Percentiles rank a stretch among this genome's conserved stretches.
phyloP scores from a whole-genome alignment of 1,284 basidiomycete species.

The Moesziomyces sp. region DNA sequence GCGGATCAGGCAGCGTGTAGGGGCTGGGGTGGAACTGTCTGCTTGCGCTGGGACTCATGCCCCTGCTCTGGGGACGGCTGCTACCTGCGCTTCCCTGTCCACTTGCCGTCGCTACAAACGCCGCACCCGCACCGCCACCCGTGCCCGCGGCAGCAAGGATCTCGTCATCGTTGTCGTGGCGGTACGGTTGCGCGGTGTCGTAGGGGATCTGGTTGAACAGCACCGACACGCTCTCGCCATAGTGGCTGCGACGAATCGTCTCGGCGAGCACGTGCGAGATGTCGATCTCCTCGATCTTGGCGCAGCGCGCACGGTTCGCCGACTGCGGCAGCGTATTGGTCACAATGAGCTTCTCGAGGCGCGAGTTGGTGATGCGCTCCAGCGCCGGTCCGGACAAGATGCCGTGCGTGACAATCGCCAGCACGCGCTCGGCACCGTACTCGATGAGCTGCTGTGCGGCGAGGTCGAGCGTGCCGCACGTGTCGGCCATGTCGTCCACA shows the following conservation, averaged over 20 bases:
- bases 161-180: constrained; percentile 55
- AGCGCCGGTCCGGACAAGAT: constrained; percentile 92
- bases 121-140: neutral
- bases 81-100: neutral
- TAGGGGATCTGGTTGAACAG: constrained; percentile 67
- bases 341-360: constrained; percentile 91
- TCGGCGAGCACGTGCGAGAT: constrained; percentile 94
- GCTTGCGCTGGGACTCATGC: constrained; percentile 13
- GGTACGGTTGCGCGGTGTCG: constrained; percentile 66
- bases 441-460: constrained; percentile 90
- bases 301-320: constrained; percentile 79
- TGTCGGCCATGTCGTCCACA: constrained; percentile 99
- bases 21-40: constrained; percentile 36
- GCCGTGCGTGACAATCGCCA: constrained; percentile 96
- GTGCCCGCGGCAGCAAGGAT: constrained; percentile 6
- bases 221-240: constrained; percentile 65
- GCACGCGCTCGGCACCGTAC: constrained; percentile 86
- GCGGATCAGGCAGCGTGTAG: constrained; percentile 58
- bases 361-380: constrained; percentile 65
- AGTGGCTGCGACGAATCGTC: constrained; percentile 85
- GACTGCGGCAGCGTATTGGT: constrained; percentile 97
- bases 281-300: constrained; percentile 90
- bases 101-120: neutral
- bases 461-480: constrained; percentile 94
- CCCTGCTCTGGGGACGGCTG: constrained; percentile 6